Evolutionary conservation across 176 grass and related monocot species (phyloP).

Genomic region (Paspalum notatum): DNA sequence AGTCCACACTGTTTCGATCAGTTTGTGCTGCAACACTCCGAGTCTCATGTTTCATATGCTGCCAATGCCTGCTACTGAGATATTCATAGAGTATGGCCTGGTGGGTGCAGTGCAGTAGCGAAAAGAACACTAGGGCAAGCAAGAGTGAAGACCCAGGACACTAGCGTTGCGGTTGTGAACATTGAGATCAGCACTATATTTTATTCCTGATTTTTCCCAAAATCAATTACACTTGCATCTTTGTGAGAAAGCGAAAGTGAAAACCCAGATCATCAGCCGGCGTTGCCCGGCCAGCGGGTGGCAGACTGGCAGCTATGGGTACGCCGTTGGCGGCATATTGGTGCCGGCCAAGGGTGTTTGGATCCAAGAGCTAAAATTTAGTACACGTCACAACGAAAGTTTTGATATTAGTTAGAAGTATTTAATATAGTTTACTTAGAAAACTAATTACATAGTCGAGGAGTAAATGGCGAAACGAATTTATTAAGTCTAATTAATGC

Average conservation of each 20-base stretch:
- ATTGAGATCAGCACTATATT: slow-evolving; percentile 10
- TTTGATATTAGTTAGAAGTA: no score
- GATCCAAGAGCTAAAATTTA: no score
- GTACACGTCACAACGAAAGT: no score
- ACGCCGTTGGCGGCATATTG: no score
- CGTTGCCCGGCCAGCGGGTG: not conserved
- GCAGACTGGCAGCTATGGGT: slow-evolving; percentile 17
- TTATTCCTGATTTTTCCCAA: slow-evolving; percentile 42
- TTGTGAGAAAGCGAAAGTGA: not conserved
- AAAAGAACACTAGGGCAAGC: no score
- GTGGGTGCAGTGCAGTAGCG: not conserved
- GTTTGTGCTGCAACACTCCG: not conserved
- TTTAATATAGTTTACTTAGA: no score
- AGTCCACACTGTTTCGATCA: not conserved
- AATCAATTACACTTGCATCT: slow-evolving; percentile 42
- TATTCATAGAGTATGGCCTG: not conserved
- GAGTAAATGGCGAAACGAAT: no score
- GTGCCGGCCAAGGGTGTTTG: no score
- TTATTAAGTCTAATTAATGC: no score
- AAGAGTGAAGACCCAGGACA: no score
- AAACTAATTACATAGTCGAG: no score
- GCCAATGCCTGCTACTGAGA: not conserved
- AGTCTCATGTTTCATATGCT: not conserved
- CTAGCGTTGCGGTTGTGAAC: not conserved
- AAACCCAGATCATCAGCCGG: slow-evolving; percentile 5